These are phyloP conservation scores for Globisporangium paddicum DNA, from an alignment of 352 stramenopile species.

Conservation along the genomic window DNA sequence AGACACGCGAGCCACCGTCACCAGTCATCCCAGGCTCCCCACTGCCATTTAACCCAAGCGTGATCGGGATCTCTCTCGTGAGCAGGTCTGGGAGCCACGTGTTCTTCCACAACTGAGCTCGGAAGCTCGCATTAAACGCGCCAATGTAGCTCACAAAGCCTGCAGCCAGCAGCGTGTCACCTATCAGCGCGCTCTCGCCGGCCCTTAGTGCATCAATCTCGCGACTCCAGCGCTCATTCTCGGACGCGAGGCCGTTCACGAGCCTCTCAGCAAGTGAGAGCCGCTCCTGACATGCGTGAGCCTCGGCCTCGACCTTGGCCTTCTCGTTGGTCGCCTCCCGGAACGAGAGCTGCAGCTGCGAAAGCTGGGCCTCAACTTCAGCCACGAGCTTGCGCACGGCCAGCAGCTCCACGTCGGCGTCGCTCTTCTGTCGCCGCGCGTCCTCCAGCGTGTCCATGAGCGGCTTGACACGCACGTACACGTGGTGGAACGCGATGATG, in stretches of 20 bases:
- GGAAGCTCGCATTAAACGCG: slow-evolving; percentile 86
- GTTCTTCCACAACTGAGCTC: slow-evolving; percentile 76
- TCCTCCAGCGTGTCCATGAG: slow-evolving; percentile 92
- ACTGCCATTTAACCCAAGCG: slow-evolving; percentile 11
- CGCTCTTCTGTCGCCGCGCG: slow-evolving; percentile 61
- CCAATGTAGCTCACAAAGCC: slow-evolving; percentile 92
- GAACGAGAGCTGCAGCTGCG: slow-evolving; percentile 73
- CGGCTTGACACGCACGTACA: slow-evolving; percentile 93
- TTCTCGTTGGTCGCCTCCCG: slow-evolving; percentile 89
- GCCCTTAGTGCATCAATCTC: slow-evolving; percentile 83
- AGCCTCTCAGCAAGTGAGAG: slow-evolving; percentile 85
- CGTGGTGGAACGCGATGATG: slow-evolving; percentile 90
- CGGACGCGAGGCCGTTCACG: slow-evolving; percentile 83
- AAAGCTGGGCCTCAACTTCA: slow-evolving; percentile 80
- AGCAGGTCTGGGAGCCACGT: slow-evolving; percentile 88
- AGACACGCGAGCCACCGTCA: background rate
- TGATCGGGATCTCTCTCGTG: slow-evolving; percentile 83
- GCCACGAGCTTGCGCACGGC: slow-evolving; percentile 77
- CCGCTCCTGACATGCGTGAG: slow-evolving; percentile 79
- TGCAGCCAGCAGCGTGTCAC: slow-evolving; percentile 84
- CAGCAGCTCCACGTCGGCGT: slow-evolving; percentile 79
- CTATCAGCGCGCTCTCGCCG: slow-evolving; percentile 73
- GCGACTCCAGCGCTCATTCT: slow-evolving; percentile 87
- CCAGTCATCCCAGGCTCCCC: background rate
- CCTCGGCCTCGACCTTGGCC: slow-evolving; percentile 86